A percentile compares a stretch with the other conserved stretches of the same genome.
Conservation (phyloP, 225 moss, liverwort and hornwort species). For the Anthoceros angustus region DNA sequence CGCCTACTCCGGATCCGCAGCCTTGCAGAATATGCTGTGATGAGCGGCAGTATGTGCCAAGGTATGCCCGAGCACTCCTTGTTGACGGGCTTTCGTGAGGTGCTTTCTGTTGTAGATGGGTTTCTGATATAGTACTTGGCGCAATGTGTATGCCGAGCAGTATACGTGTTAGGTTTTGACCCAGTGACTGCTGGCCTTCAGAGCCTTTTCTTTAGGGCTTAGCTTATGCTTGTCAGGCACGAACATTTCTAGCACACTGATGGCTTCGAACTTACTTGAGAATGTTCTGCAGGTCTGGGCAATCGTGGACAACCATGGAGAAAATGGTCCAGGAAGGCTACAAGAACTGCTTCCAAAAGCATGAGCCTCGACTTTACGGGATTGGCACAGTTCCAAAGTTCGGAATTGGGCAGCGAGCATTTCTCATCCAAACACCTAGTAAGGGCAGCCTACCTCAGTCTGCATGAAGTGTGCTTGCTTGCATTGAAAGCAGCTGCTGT, state of each 20-base stretch:
- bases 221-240: too few relatives aligned
- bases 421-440: slow-evolving; percentile 64
- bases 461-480: neutral
- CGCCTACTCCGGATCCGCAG: neutral
- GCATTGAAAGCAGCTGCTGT: neutral
- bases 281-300: neutral
- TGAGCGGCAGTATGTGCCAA: neutral
- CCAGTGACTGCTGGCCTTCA: too few relatives aligned
- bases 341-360: slow-evolving; percentile 66
- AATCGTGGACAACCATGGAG: slow-evolving; percentile 1
- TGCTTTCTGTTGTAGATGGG: too few relatives aligned
- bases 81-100: neutral
- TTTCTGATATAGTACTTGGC: too few relatives aligned
- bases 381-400: slow-evolving; percentile 54
- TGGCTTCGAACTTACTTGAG: neutral
- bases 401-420: slow-evolving; percentile 78
- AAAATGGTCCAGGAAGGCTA: slow-evolving; percentile 5
- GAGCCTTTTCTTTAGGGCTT: too few relatives aligned
- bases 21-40: slow-evolving; percentile 4
- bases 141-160: too few relatives aligned
- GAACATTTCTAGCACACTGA: neutral
- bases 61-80: neutral
- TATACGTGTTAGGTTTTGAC: too few relatives aligned
- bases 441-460: slow-evolving; percentile 5
- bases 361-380: slow-evolving; percentile 49